phyloP scores from a whole-genome alignment of 129 eudicot species.

The Tanacetum coccineum region DNA sequence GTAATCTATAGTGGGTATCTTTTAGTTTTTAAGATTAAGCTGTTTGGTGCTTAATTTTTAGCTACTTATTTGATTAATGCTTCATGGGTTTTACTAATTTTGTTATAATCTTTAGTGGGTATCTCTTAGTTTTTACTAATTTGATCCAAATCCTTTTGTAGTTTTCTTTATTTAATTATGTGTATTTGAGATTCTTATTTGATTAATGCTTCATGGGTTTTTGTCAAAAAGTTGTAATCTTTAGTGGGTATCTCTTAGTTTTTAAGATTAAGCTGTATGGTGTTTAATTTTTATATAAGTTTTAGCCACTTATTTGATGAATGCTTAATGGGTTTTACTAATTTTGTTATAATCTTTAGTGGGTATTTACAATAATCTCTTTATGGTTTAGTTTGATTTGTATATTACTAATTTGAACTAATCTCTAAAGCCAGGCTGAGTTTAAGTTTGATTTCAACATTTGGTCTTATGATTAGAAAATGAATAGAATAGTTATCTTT shows the following conservation, averaged over 20 bases:
- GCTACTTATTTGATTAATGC: slow-evolving; percentile 14
- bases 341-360: background rate
- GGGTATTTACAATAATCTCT: too few relatives aligned
- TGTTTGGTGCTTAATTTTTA: background rate
- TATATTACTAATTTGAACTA: too few relatives aligned
- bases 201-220: slow-evolving; percentile 19
- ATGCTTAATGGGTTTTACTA: slow-evolving; percentile 4
- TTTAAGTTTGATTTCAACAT: background rate
- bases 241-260: too few relatives aligned
- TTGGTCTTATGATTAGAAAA: background rate
- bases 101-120: background rate
- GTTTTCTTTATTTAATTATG: too few relatives aligned
- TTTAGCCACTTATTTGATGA: background rate
- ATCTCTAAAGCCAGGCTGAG: too few relatives aligned
- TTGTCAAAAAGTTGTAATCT: background rate
- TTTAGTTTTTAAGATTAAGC: background rate
- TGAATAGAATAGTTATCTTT: background rate
- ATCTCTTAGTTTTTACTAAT: too few relatives aligned
- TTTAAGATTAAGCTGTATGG: background rate
- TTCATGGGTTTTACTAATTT: background rate
- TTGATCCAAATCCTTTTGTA: background rate
- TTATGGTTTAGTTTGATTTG: too few relatives aligned
- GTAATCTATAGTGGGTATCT: background rate
- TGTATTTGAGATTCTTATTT: too few relatives aligned
- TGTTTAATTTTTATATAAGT: too few relatives aligned